These are phyloP conservation scores for Candida cerambycidarum DNA, from an alignment of 805 yeast species.

Conservation along the genomic window DNA sequence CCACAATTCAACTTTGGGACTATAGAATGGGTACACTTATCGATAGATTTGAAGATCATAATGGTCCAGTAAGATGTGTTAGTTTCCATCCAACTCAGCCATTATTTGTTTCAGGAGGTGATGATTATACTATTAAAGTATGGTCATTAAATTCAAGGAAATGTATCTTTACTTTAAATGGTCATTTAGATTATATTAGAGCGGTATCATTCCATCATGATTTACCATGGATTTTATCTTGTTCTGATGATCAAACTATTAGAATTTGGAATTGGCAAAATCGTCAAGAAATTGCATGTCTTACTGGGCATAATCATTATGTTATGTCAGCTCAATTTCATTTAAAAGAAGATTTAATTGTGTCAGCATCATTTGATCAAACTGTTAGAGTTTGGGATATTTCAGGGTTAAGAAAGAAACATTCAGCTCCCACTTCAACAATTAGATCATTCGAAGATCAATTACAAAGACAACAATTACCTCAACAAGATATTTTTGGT, in stretches of 20 bases:
- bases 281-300: constrained; percentile 92
- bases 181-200: constrained; percentile 94
- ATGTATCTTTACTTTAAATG: constrained; percentile 86
- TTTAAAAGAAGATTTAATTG: constrained; percentile 90
- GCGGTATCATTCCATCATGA: constrained; percentile 93
- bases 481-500: constrained; percentile 92
- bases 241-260: constrained; percentile 97
- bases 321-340: constrained; percentile 98
- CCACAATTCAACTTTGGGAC: constrained; percentile 99
- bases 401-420: constrained; percentile 89
- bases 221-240: constrained; percentile 94
- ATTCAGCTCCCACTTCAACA: constrained; percentile 69
- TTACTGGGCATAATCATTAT: constrained; percentile 98
- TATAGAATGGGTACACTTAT: constrained; percentile 98
- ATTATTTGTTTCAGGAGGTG: constrained; percentile 95
- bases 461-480: constrained; percentile 58
- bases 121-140: constrained; percentile 90
- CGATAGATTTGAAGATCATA: constrained; percentile 96
- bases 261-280: constrained; percentile 99
- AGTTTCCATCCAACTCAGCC: constrained; percentile 99
- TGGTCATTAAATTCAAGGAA: constrained; percentile 94
- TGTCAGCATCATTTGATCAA: constrained; percentile 94
- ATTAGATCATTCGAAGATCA: constrained; percentile 52
- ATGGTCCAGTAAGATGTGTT: constrained; percentile 95
- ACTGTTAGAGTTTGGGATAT: constrained; percentile 99